Evolutionary conservation across 108 stramenopile species (phyloP).

Genomic region (Cyclotella cryptica): DNA sequence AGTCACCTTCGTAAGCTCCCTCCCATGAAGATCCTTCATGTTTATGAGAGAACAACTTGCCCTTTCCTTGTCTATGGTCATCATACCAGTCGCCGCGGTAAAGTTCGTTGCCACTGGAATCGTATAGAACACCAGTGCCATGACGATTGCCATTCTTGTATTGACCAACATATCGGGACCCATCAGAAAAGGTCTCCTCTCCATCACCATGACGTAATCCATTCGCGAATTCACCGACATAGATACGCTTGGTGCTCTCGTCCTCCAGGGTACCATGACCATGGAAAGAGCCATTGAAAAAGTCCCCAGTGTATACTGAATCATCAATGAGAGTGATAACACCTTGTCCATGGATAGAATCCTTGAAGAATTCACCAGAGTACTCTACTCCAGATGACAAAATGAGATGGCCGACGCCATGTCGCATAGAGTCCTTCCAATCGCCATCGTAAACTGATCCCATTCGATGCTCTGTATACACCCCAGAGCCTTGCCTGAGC

Average conservation of each 20-base stretch:
- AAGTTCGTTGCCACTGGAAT: slow-evolving; percentile 17
- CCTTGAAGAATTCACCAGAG: slow-evolving; percentile 46
- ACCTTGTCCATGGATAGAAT: slow-evolving; percentile 45
- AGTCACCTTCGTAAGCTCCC: slow-evolving; percentile 43
- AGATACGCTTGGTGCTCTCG: slow-evolving; percentile 11
- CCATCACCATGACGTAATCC: slow-evolving; percentile 48
- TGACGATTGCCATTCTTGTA: slow-evolving; percentile 44
- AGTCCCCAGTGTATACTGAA: slow-evolving; percentile 36
- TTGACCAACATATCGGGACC: slow-evolving; percentile 29
- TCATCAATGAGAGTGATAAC: slow-evolving; percentile 33
- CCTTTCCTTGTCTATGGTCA: slow-evolving; percentile 44
- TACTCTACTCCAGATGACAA: slow-evolving; percentile 46
- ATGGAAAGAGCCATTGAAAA: slow-evolving; percentile 42
- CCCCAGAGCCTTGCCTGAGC: slow-evolving; percentile 37
- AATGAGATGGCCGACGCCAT: slow-evolving; percentile 47
- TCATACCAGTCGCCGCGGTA: slow-evolving; percentile 51
- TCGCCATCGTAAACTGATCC: slow-evolving; percentile 45
- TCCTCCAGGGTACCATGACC: slow-evolving; percentile 42
- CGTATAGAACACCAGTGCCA: slow-evolving; percentile 39
- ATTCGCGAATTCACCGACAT: slow-evolving; percentile 41
- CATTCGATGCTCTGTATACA: slow-evolving; percentile 38
- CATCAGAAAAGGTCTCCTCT: slow-evolving; percentile 38
- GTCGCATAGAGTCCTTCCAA: slow-evolving; percentile 43
- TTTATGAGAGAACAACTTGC: slow-evolving; percentile 19
- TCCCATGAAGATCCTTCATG: slow-evolving; percentile 15